Conservation (phyloP, 371 early-diverging fungal species). For the Mucor plumbeus region DNA sequence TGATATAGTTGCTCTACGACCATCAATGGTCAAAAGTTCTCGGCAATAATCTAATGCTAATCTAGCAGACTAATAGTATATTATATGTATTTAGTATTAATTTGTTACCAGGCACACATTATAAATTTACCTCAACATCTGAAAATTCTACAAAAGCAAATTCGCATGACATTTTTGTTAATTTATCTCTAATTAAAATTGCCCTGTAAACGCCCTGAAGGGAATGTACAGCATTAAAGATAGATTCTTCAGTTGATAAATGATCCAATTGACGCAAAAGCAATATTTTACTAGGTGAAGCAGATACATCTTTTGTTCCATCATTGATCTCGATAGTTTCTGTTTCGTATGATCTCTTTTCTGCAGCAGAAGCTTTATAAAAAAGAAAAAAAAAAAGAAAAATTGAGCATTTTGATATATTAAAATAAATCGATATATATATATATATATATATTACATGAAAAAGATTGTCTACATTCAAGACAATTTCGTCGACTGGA, state of each 20-base stretch:
- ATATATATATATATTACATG: conserved; percentile 21
- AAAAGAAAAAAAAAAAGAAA: not conserved
- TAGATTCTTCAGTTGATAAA: conserved; percentile 59
- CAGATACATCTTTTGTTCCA: conserved; percentile 55
- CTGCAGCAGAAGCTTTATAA: conserved; percentile 26
- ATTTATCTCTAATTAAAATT: conserved; percentile 58
- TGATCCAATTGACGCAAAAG: conserved; percentile 59
- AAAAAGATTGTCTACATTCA: conserved; percentile 43
- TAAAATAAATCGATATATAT: not conserved
- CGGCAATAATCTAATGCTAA: conserved; percentile 33
- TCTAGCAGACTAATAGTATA: conserved; percentile 30
- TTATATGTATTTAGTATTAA: not conserved
- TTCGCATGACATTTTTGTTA: conserved; percentile 58
- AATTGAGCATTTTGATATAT: not conserved
- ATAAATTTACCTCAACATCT: conserved; percentile 33
- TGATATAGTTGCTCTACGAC: conserved; percentile 34
- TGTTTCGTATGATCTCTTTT: conserved; percentile 39
- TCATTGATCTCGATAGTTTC: conserved; percentile 55
- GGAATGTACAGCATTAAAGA: conserved; percentile 35
- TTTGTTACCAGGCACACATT: not conserved
- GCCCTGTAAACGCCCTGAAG: conserved; percentile 41
- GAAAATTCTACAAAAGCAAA: conserved; percentile 64
- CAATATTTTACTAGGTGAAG: conserved; percentile 42
- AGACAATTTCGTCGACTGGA: conserved; percentile 42
- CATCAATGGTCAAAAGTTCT: conserved; percentile 47